Conservation (phyloP, 495 filamentous ascomycete species). For the Aspergillus olivimuriae region DNA sequence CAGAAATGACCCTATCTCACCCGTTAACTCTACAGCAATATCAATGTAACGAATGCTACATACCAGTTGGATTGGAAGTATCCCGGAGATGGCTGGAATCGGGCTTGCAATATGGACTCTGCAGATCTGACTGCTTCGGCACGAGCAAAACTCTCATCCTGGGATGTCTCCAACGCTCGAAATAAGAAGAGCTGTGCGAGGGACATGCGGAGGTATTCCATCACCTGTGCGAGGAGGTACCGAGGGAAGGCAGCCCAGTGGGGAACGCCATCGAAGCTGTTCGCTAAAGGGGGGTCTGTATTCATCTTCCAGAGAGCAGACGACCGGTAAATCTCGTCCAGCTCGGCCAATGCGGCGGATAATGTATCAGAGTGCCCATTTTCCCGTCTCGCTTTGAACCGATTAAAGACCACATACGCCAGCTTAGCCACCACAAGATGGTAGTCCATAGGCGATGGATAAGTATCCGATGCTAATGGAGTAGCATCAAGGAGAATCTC, state of each 20-base stretch:
- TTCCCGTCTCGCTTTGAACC: not conserved
- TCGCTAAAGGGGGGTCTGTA: not conserved
- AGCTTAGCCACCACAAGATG: constrained; percentile 2
- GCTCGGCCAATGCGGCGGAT: not conserved
- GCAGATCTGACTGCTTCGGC: not conserved
- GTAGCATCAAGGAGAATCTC: not conserved
- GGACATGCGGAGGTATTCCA: not conserved
- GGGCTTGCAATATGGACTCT: not conserved
- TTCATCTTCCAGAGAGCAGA: not conserved
- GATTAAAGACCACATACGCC: not conserved
- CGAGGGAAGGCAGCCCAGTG: not conserved
- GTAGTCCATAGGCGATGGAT: not conserved
- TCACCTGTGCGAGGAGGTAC: not conserved
- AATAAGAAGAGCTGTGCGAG: not conserved
- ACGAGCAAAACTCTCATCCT: not conserved
- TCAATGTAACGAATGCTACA: no score
- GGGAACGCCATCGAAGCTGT: not conserved
- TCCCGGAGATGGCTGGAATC: not conserved
- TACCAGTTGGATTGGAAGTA: not conserved
- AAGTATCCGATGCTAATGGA: not conserved
- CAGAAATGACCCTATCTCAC: not conserved
- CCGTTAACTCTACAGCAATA: no score
- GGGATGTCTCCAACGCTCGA: not conserved
- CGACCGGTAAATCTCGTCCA: not conserved
- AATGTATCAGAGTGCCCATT: not conserved